phyloP scores from a whole-genome alignment of 2,329 filamentous ascomycete species.

The Trichoderma simmonsii region DNA sequence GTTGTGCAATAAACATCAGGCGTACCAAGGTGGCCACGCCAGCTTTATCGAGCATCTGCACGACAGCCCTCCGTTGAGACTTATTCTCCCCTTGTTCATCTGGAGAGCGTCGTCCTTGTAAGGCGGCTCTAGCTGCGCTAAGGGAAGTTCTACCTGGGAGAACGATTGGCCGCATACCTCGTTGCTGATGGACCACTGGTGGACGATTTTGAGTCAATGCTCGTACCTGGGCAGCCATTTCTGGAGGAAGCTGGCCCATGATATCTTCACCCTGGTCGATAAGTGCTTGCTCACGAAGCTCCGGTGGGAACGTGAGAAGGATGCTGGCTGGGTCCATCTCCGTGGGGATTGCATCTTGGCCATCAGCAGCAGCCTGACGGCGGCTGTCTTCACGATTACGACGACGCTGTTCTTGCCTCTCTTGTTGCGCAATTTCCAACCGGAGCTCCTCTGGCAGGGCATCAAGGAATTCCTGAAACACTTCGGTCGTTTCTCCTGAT shows the following conservation, averaged over 20 bases:
- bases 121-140: slow-evolving; percentile 23
- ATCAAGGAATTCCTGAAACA: slow-evolving; percentile 90
- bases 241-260: slow-evolving; percentile 76
- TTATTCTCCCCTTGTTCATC: slow-evolving; percentile 56
- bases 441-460: slow-evolving; percentile 88
- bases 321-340: slow-evolving; percentile 96
- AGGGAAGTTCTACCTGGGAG: slow-evolving; percentile 32
- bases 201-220: slow-evolving; percentile 52
- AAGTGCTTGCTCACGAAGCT: slow-evolving; percentile 79
- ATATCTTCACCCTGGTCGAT: slow-evolving; percentile 90
- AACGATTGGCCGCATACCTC: slow-evolving; percentile 31
- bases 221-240: slow-evolving; percentile 82
- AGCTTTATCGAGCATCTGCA: slow-evolving; percentile 95
- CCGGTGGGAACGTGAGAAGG: slow-evolving; percentile 81
- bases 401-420: slow-evolving; percentile 82
- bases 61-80: slow-evolving; percentile 72
- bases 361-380: slow-evolving; percentile 58
- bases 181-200: slow-evolving; percentile 28
- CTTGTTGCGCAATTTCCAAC: slow-evolving; percentile 84
- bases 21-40: slow-evolving; percentile 93
- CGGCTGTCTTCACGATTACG: slow-evolving; percentile 80
- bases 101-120: slow-evolving; percentile 24
- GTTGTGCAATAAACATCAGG: slow-evolving; percentile 96
- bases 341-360: slow-evolving; percentile 50
- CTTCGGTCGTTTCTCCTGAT: slow-evolving; percentile 73